Base-by-base conservation (phyloP, 2,329 filamentous ascomycete species). In the Alternaria hordeiaustralica region DNA sequence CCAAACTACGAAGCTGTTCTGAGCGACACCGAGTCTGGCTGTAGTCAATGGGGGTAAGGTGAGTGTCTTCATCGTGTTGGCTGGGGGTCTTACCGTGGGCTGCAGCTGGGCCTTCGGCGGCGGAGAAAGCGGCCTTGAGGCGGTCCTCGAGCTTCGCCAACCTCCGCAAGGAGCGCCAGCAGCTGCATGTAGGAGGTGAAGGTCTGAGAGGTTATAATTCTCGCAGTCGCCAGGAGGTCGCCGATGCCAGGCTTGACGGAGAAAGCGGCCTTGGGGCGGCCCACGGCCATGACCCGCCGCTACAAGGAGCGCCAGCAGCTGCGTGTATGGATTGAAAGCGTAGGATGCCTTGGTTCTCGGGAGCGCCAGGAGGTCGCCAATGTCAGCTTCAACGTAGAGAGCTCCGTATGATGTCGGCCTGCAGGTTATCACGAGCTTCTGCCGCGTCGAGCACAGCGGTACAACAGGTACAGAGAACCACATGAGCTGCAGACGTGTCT, bases 161-260 rank as follows among this genome's bases (percentile, higher is more conserved):
- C 25, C 7, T 50, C 6, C n/a, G n/a, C 10, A 18, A 50, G 11
- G 25, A 50, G 4, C n/a, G 25, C 46, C 10, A 20, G 25, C 7
- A 20, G 25, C 10, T 26, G 25, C 11, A 20, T 13, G 15, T 23
- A 30, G 3, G n/a, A 12, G 10, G 4, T 5, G n/a, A 20, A 13
- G 9, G 2, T 10, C 1, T 9, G 0, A 23, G 23, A n/a, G 3
- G 28, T 1, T 3, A 12, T 20, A 13, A 25, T 21, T 18, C 13
- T 13, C 20, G 3, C 5, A 5, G 5, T 8, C 21, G 18, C 13
- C 30, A 53, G 28, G 49, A 53, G 30, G 20, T 25, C 13, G 30
- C 13, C n/a, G n/a, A 36, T 53, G 28, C n/a, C 43, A 45, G 11
- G 3, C 11, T 21, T 6, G 18, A 21, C 43, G 30, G 3, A 36